Conservation (phyloP, 2,329 filamentous ascomycete genomes). For the Monilinia vaccinii-corymbosi region DNA sequence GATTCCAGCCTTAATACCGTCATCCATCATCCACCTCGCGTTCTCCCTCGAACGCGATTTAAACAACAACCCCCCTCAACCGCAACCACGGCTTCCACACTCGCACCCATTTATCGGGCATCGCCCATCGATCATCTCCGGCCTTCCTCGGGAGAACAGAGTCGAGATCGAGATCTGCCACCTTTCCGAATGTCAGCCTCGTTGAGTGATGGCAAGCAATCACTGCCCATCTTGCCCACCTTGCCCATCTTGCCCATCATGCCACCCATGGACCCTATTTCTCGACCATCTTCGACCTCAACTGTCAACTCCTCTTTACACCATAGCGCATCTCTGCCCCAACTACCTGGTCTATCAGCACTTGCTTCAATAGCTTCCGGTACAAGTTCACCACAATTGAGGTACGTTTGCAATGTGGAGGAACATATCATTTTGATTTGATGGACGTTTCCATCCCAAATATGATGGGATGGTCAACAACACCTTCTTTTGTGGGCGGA, state of each 20-base stretch:
- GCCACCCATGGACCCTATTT: slow-evolving; percentile 36
- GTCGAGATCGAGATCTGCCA: slow-evolving; percentile 38
- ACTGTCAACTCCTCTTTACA: slow-evolving; percentile 36
- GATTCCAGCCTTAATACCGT: slow-evolving; percentile 1
- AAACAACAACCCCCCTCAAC: slow-evolving; percentile 24
- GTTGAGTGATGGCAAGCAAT: slow-evolving; percentile 36
- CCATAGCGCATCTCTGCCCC: slow-evolving; percentile 34
- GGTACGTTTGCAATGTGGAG: slow-evolving; percentile 34
- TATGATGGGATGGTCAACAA: neutral
- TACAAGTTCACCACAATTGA: slow-evolving; percentile 40
- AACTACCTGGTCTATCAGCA: slow-evolving; percentile 47
- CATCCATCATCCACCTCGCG: slow-evolving; percentile 18
- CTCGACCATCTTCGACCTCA: slow-evolving; percentile 43
- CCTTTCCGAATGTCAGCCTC: slow-evolving; percentile 38
- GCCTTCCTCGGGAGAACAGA: slow-evolving; percentile 40
- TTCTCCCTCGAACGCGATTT: slow-evolving; percentile 24
- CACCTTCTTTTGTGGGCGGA: neutral
- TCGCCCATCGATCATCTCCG: slow-evolving; percentile 44
- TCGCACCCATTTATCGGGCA: slow-evolving; percentile 47
- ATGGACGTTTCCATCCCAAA: neutral
- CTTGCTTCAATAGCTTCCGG: slow-evolving; percentile 46
- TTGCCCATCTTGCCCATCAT: slow-evolving; percentile 37
- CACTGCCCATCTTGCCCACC: slow-evolving; percentile 36
- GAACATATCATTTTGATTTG: neutral
- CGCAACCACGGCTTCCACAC: slow-evolving; percentile 46